Evolutionary conservation across 139 green algal genomes (phyloP).

Genomic region (Chlamydomonas incerta): DNA sequence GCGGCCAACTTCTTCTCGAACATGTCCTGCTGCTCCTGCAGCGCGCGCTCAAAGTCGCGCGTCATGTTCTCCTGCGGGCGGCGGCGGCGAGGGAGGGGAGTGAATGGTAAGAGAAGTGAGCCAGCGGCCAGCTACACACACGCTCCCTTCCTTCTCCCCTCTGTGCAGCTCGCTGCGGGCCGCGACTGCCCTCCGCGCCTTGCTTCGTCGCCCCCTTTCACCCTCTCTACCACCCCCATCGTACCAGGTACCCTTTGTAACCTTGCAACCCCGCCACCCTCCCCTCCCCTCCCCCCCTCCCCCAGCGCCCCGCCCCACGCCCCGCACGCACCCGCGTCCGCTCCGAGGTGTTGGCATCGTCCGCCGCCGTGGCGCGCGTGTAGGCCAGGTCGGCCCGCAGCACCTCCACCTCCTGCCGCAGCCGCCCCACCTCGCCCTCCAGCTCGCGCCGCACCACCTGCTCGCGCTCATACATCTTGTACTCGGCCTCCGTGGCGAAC

Average conservation of each 20-base stretch:
- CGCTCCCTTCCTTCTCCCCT: too few relatives aligned
- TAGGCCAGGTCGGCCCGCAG: constrained; percentile 18
- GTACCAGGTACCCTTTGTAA: too few relatives aligned
- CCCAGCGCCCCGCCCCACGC: background rate
- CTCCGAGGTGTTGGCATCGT: constrained; percentile 1
- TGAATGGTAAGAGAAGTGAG: too few relatives aligned
- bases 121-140: too few relatives aligned
- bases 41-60: constrained; percentile 31
- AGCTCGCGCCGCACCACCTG: constrained; percentile 39
- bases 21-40: constrained; percentile 40
- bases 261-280: background rate
- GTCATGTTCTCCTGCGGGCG: constrained; percentile 17
- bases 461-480: constrained; percentile 57
- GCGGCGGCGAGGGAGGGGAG: too few relatives aligned
- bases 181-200: too few relatives aligned
- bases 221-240: too few relatives aligned
- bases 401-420: constrained; percentile 23
- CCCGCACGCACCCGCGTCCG: constrained; percentile 1
- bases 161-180: too few relatives aligned
- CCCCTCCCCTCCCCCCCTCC: too few relatives aligned
- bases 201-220: too few relatives aligned
- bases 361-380: background rate
- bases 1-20: constrained; percentile 41
- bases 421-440: constrained; percentile 23
- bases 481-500: constrained; percentile 45